phyloP scores from a whole-genome alignment of 768 basidiomycete species.

The Lactifluus volemus region DNA sequence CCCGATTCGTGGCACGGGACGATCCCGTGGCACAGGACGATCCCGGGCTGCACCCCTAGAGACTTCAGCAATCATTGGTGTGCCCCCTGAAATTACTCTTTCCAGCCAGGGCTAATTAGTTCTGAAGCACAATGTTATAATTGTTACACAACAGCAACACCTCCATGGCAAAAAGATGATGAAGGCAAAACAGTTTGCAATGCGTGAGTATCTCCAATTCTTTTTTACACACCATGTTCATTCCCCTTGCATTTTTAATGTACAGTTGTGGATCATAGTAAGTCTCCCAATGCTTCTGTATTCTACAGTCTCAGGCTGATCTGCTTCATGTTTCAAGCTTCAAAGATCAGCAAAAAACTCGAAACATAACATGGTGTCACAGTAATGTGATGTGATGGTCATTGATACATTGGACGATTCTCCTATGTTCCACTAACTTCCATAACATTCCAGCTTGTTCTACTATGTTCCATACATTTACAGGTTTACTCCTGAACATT shows the following conservation, averaged over 20 bases:
- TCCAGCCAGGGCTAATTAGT: neutral
- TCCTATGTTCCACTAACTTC: no score
- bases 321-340: slow-evolving; percentile 30
- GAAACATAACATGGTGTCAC: no score
- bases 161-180: slow-evolving; percentile 86
- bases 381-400: no score
- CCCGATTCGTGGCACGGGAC: slow-evolving; percentile 86
- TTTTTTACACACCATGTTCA: neutral
- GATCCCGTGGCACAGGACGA: slow-evolving; percentile 63
- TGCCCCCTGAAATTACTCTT: slow-evolving; percentile 21
- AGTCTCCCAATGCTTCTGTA: slow-evolving; percentile 23
- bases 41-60: slow-evolving; percentile 56
- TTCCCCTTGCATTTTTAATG: neutral
- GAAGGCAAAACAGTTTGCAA: slow-evolving; percentile 90
- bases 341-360: no score
- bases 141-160: slow-evolving; percentile 83
- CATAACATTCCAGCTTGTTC: no score
- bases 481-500: no score
- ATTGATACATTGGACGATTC: slow-evolving; percentile 54
- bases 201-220: slow-evolving; percentile 45
- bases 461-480: no score
- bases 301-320: neutral
- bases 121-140: slow-evolving; percentile 71
- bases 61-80: slow-evolving; percentile 65
- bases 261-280: slow-evolving; percentile 69